Evolutionary conservation across 2,329 filamentous ascomycete species (phyloP).

Genomic region (Aspergillus eucalypticola): DNA sequence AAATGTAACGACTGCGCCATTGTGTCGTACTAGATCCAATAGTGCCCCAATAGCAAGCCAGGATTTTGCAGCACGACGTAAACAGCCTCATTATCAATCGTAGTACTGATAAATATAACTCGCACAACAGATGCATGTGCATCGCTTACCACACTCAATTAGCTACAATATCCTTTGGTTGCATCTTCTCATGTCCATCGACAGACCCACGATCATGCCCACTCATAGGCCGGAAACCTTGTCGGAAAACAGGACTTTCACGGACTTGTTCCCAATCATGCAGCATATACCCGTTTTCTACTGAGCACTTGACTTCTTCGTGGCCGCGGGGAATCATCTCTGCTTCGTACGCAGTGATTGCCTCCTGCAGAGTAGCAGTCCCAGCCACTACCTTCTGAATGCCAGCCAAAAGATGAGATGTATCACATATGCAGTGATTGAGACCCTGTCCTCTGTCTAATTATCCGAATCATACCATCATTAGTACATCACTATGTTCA

Average conservation of each 20-base stretch:
- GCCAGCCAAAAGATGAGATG: background rate
- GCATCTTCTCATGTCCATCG: constrained; percentile 3
- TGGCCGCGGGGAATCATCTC: constrained; percentile 11
- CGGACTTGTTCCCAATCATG: constrained; percentile 13
- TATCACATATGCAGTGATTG: constrained; percentile 15
- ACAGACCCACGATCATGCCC: constrained; percentile 5
- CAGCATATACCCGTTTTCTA: constrained; percentile 9
- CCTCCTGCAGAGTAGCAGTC: background rate
- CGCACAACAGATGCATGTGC: no score
- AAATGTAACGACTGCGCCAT: no score
- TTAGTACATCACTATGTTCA: background rate
- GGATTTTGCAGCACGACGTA: no score
- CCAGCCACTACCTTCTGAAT: background rate
- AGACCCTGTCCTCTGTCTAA: constrained; percentile 10
- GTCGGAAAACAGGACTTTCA: constrained; percentile 8
- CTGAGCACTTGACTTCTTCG: constrained; percentile 11
- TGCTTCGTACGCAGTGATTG: background rate
- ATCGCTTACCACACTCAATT: background rate
- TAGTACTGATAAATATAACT: no score
- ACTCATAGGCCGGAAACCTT: constrained; percentile 10
- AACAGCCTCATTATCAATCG: no score
- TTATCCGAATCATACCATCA: background rate
- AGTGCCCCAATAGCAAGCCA: no score
- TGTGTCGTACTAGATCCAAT: no score
- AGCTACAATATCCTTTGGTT: background rate